phyloP scores from a whole-genome alignment of 306 rosid genomes.

The Dryas alaskensis region DNA sequence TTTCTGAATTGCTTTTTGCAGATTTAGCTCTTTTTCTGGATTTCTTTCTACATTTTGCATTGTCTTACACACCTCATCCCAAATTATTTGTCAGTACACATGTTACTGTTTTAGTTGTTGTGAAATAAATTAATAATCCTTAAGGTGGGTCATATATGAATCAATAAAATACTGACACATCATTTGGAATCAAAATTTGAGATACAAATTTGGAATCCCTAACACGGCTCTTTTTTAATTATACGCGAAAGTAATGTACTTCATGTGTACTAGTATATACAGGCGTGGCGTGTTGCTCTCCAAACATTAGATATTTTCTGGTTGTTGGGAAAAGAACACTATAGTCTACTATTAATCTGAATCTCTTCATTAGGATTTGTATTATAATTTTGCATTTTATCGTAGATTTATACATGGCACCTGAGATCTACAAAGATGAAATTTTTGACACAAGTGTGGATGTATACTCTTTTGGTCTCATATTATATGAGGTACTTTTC shows the following conservation, averaged over 20 bases:
- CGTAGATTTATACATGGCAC: slow-evolving; percentile 83
- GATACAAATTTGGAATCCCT: too few relatives aligned
- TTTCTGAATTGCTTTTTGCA: too few relatives aligned
- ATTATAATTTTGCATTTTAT: slow-evolving; percentile 28
- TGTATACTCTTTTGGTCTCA: slow-evolving; percentile 83
- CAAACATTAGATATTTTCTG: not conserved
- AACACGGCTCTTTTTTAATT: too few relatives aligned
- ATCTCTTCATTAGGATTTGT: slow-evolving; percentile 13
- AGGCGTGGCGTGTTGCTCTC: not conserved
- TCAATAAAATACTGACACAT: too few relatives aligned
- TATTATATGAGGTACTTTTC: slow-evolving; percentile 74
- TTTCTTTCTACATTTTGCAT: too few relatives aligned
- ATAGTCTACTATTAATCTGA: not conserved
- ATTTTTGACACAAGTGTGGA: slow-evolving; percentile 83
- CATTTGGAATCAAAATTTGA: too few relatives aligned
- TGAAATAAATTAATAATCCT: too few relatives aligned
- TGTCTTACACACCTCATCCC: too few relatives aligned
- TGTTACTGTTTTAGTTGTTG: too few relatives aligned
- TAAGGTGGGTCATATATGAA: too few relatives aligned
- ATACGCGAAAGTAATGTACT: not conserved
- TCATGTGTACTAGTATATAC: not conserved
- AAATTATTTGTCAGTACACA: too few relatives aligned
- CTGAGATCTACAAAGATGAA: slow-evolving; percentile 78
- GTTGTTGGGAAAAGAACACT: not conserved
- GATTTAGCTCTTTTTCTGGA: too few relatives aligned